A percentile compares a stretch with the other conserved stretches of the same genome.
phyloP scores from a whole-genome alignment of 1,284 basidiomycete species.

The Leccinum subrobustum region DNA sequence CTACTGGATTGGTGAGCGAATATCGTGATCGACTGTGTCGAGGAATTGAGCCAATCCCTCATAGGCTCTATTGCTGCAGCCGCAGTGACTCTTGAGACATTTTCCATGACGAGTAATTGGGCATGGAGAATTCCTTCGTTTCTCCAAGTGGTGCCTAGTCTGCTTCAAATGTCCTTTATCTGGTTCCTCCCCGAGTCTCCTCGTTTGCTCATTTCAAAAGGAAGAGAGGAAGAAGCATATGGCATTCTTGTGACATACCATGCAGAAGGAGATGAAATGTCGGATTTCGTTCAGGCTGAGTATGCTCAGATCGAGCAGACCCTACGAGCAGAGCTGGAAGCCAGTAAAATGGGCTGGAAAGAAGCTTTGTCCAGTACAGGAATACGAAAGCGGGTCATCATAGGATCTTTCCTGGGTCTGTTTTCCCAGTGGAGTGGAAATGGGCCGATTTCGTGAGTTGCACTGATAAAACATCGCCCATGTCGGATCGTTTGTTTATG shows the following conservation, averaged over 20 bases:
- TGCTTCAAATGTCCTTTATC: constrained; percentile 47
- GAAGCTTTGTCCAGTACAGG: constrained; percentile 5
- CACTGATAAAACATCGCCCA: accelerated
- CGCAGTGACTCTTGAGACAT: constrained; percentile 47
- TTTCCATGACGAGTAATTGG: constrained; percentile 47
- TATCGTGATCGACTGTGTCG: not conserved
- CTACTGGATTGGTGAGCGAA: not conserved
- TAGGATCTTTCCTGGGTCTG: constrained; percentile 37
- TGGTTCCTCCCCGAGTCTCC: constrained; percentile 58
- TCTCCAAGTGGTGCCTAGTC: constrained; percentile 50
- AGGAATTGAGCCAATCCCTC: not conserved
- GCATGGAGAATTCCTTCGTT: constrained; percentile 57
- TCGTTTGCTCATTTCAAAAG: constrained; percentile 57
- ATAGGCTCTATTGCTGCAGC: constrained; percentile 18
- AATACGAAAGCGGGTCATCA: constrained; percentile 10
- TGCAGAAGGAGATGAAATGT: not conserved
- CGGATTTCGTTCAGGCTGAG: not conserved
- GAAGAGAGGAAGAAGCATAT: constrained; percentile 41
- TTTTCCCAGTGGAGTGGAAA: constrained; percentile 43
- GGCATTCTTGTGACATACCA: constrained; percentile 11
- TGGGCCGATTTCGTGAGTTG: constrained; percentile 13
- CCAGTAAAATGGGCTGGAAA: not conserved
- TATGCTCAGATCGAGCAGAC: not conserved
- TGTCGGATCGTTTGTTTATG: not conserved
- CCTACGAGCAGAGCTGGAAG: constrained; percentile 1